phyloP scores from a whole-genome alignment of 441 rosid species.

The Populus trichocarpa region DNA sequence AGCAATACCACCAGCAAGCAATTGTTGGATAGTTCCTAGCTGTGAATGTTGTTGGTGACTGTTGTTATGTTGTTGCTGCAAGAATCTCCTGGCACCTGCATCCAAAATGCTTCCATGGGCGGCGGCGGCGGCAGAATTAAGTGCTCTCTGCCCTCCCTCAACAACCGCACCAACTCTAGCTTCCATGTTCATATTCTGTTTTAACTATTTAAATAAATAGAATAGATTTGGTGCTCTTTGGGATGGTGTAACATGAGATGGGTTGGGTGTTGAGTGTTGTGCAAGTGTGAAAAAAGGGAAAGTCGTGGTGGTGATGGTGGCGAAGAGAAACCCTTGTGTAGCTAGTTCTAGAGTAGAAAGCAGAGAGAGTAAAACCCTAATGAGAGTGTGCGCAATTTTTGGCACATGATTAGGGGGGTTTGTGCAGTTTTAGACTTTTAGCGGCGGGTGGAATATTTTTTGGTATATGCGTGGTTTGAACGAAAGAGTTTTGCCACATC shows the following conservation, averaged over 20 bases:
- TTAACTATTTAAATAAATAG: neutral
- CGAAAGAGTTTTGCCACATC: neutral
- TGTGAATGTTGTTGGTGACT: slow-evolving; percentile 32
- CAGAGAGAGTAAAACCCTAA: neutral
- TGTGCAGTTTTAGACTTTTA: neutral
- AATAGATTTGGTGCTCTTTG: neutral
- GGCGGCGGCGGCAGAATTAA: slow-evolving; percentile 49
- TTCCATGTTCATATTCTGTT: slow-evolving; percentile 38
- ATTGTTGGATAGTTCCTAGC: slow-evolving; percentile 52
- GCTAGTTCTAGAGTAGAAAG: neutral
- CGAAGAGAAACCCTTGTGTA: neutral
- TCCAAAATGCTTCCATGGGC: slow-evolving; percentile 55
- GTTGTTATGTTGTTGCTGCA: slow-evolving; percentile 30
- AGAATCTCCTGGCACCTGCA: slow-evolving; percentile 45
- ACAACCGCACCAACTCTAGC: slow-evolving; percentile 80
- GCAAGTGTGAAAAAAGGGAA: neutral
- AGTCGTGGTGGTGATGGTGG: neutral
- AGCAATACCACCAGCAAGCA: slow-evolving; percentile 84
- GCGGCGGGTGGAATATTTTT: neutral
- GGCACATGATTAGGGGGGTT: neutral
- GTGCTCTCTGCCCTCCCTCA: slow-evolving; percentile 69
- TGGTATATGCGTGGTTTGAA: slow-evolving; percentile 14
- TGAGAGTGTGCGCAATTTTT: neutral
- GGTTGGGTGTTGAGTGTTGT: neutral
- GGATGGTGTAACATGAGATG: neutral